Base-by-base conservation (phyloP, 345 rosid species). In the Murraya koenigii region DNA sequence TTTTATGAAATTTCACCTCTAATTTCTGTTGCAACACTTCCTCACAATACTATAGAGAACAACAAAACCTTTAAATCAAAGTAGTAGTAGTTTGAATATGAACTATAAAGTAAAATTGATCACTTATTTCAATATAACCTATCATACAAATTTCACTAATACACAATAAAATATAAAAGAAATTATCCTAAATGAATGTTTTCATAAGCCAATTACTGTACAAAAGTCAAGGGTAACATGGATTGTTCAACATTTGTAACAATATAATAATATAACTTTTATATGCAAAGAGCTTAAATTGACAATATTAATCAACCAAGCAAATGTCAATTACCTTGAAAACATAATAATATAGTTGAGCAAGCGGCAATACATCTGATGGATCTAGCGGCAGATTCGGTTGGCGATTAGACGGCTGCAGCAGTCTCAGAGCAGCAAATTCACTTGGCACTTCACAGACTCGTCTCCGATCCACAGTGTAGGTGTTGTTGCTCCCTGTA, bases 1-100 rank as follows among this genome's bases (percentile, higher is more conserved):
- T 80, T 86, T 66, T 79, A 82, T 0, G 85, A 79, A 80, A 36
- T 74, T 66, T 79, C 93, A 80, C 68, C 75, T 72, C 87, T 86
- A 79, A 85, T 69, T 72, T 82, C 77, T 35, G 86, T 88, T 3
- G 59, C 63, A 59, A 82, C 58, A 79, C 83, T 87, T 75, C 77
- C 82, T 36, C 79, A 71, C 74, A 77, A 63, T 52, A 76, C 77
- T 19, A 64, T 8, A 17, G 76, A 25, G 54, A 86, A 73, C 65
- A 86, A 70, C 44, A 76, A 71, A 76, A 85, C 33, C 2, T 1
- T 30, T 30, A 30, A 30, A 30, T 2, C 2, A 30, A 30, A 30
- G 1, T 2, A 83, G 69, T 35, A 82, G 64, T 67, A 20, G 71
- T 64, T 72, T 88, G 69, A 75, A 35, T 77, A 69, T 78, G 66